These are phyloP conservation scores for Acer yangbiense DNA, from an alignment of 345 rosid species.

Conservation along the genomic window DNA sequence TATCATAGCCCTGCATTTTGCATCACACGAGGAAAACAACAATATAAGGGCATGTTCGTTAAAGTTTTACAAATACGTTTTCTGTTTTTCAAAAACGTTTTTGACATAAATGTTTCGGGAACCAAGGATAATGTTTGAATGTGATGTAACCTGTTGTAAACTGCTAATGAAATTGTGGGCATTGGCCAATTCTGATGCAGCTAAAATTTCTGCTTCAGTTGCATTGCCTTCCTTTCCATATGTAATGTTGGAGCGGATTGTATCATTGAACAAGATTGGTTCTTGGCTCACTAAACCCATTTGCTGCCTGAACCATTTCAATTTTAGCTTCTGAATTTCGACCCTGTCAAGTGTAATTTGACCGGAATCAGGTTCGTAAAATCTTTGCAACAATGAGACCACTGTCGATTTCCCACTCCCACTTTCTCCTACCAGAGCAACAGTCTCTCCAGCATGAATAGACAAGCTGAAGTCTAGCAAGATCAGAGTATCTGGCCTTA, in stretches of 20 bases:
- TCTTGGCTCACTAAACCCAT: constrained; percentile 88
- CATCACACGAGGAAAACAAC: too few species aligned
- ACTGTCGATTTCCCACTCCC: constrained; percentile 88
- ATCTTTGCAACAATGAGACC: constrained; percentile 67
- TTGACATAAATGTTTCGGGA: too few species aligned
- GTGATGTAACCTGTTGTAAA: constrained; percentile 57
- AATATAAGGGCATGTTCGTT: too few species aligned
- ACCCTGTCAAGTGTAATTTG: constrained; percentile 69
- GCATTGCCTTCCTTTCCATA: constrained; percentile 78
- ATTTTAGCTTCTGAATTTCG: constrained; percentile 55
- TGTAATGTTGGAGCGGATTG: constrained; percentile 75
- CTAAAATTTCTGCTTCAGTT: constrained; percentile 61
- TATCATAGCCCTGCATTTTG: constrained; percentile 57
- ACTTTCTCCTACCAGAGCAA: constrained; percentile 88
- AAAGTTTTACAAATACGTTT: too few species aligned
- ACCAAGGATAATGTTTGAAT: neutral
- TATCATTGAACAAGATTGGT: constrained; percentile 68
- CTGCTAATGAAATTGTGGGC: constrained; percentile 81
- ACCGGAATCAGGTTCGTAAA: constrained; percentile 82
- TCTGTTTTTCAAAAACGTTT: too few species aligned
- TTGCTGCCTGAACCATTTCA: constrained; percentile 80
- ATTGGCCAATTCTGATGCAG: constrained; percentile 74
- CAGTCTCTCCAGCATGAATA: constrained; percentile 73
- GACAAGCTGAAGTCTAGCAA: constrained; percentile 58
- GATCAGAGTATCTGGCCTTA: constrained; percentile 71